A percentile compares a stretch with the other conserved stretches of the same genome.
phyloP scores from a whole-genome alignment of 345 rosid genomes.

The Crucihimalaya himalaica region DNA sequence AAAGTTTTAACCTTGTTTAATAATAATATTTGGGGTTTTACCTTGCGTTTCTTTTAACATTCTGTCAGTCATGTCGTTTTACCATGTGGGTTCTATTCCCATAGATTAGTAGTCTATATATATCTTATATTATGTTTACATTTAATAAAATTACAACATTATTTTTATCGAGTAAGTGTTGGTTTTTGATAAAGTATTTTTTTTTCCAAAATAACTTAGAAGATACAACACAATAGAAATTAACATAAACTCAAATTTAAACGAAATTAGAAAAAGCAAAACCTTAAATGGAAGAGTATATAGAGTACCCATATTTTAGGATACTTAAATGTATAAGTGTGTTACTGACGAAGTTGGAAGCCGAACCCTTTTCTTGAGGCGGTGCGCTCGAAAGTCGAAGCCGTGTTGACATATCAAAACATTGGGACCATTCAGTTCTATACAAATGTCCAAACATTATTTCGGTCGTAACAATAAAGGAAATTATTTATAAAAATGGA shows the following conservation, averaged over 20 bases:
- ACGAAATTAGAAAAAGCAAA: neutral
- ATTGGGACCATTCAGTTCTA: conserved; percentile 26
- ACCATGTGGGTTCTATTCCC: neutral
- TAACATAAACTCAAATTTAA: neutral
- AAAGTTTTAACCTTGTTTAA: neutral
- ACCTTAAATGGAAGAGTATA: neutral
- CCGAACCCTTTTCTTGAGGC: neutral
- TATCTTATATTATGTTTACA: too few species aligned
- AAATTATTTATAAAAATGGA: neutral
- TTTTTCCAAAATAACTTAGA: too few species aligned
- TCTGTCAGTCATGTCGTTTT: neutral
- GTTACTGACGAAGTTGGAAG: neutral
- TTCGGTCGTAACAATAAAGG: conserved; percentile 23
- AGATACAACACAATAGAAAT: too few species aligned
- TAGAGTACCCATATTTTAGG: neutral
- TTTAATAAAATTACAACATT: too few species aligned
- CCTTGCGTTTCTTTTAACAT: neutral
- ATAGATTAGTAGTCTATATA: neutral
- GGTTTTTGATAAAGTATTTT: too few species aligned
- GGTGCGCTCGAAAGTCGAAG: conserved; percentile 38
- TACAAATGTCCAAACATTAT: conserved; percentile 27
- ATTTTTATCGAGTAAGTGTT: too few species aligned
- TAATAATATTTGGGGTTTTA: neutral
- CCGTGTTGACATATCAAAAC: conserved; percentile 23
- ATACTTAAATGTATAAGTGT: neutral